A percentile compares a stretch with the other conserved stretches of the same genome.
Conservation (phyloP, 176 grass and related monocot species). For the Olyra latifolia region DNA sequence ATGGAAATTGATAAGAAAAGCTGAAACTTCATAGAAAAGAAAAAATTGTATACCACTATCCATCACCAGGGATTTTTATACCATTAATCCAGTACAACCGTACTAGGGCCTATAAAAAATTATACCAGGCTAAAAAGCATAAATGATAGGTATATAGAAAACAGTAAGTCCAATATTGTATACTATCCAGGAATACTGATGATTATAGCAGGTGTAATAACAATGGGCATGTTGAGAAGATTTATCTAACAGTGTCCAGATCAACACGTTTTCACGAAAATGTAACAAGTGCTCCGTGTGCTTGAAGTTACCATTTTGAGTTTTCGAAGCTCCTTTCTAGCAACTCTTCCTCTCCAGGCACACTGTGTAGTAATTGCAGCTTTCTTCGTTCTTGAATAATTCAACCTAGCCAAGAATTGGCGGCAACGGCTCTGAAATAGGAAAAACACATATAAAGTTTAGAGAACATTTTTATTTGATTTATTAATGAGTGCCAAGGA, state of each 20-base stretch:
- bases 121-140: not conserved
- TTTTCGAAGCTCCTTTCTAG: slow-evolving; percentile 86
- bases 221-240: not conserved
- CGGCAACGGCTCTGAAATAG: slow-evolving; percentile 75
- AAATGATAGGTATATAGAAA: not conserved
- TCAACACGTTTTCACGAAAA: slow-evolving; percentile 13
- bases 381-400: slow-evolving; percentile 90
- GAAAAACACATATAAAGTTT: slow-evolving; percentile 30
- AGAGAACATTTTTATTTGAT: slow-evolving; percentile 21
- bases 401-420: slow-evolving; percentile 65
- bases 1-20: slow-evolving; percentile 27
- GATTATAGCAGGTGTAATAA: slow-evolving; percentile 8
- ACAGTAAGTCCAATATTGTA: slow-evolving; percentile 6
- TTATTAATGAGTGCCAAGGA: not conserved
- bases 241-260: not conserved
- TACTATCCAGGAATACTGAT: not conserved
- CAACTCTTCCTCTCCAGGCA: slow-evolving; percentile 93
- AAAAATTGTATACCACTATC: slow-evolving; percentile 28
- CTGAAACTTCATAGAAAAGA: not conserved
- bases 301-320: slow-evolving; percentile 78
- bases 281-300: slow-evolving; percentile 10
- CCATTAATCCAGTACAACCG: not conserved
- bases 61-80: not conserved
- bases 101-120: not conserved
- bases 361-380: slow-evolving; percentile 89